phyloP scores from a whole-genome alignment of 2,329 filamentous ascomycete genomes.

The Arthrobotrys pseudoclavata region DNA sequence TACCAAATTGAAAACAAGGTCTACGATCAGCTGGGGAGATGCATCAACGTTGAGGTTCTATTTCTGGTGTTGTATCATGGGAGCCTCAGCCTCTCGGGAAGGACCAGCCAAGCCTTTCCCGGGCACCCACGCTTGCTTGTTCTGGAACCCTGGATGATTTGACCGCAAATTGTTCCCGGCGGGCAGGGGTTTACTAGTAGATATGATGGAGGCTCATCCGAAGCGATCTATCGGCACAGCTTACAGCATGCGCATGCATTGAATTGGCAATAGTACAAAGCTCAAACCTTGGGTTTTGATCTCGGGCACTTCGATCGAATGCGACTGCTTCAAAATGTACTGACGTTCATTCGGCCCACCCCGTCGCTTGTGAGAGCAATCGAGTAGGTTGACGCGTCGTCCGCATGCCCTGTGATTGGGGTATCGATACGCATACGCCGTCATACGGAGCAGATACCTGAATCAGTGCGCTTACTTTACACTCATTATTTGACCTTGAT shows the following conservation, averaged over 20 bases:
- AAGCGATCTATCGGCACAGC: conserved; percentile 33
- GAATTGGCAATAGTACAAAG: conserved; percentile 16
- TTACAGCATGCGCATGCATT: conserved; percentile 27
- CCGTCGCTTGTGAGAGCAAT: conserved; percentile 1
- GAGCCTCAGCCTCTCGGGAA: conserved; percentile 57
- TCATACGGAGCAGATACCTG: conserved; percentile 22
- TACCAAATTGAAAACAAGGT: conserved; percentile 26
- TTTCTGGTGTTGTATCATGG: conserved; percentile 58
- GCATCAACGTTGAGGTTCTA: conserved; percentile 27
- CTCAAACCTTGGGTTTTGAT: conserved; percentile 2
- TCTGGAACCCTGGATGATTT: conserved; percentile 47
- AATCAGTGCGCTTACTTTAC: conserved; percentile 54
- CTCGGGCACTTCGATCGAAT: background rate
- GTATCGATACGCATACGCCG: conserved; percentile 10
- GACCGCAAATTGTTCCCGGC: conserved; percentile 42
- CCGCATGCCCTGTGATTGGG: background rate
- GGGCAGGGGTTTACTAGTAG: conserved; percentile 26
- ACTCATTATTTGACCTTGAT: conserved; percentile 18
- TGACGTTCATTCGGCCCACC: background rate
- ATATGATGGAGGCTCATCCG: conserved; percentile 36
- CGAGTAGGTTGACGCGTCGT: conserved; percentile 42
- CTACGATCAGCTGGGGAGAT: background rate
- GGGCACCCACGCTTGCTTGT: conserved; percentile 44
- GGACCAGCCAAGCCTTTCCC: conserved; percentile 40
- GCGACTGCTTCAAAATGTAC: background rate